Evolutionary conservation across 1,284 basidiomycete species (phyloP), one percentile per base, ranked within the genome.

Genomic region (Ustilago crameri): DNA sequence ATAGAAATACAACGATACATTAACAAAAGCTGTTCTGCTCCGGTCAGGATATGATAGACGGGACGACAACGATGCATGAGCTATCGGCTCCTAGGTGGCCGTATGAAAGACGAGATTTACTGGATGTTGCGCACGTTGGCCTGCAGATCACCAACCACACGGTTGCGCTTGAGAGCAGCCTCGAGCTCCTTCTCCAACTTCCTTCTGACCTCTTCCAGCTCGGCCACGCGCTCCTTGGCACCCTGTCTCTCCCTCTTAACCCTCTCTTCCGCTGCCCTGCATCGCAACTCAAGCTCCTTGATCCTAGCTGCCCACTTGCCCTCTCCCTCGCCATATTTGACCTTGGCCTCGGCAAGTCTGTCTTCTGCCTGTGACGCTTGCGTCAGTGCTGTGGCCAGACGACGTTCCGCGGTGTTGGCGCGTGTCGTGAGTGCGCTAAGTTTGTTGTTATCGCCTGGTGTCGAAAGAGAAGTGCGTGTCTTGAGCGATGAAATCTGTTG

Each of bases 161-260:
- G 23, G 9, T 64, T 71, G 4, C 72, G 38, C 50, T 61, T 60
- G 5, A 38, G 52, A 3, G 67, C 72, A n/a, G 59, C 68, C 20
- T 75, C 62, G 17, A 75, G 47, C 14, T 71, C 67, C 51, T 59
- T 68, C 42, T 72, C 67, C 32, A 68, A 30, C 56, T 60, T 69
- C 32, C 53, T 35, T 22, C 57, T 32, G 49, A 65, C 54, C 49
- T 64, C 64, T 47, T 67, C 63, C 37, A 88, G 72, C 74, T 87
- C 86, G 14, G 76, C 66, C 2, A 87, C 86, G 18, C 87, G 71
- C 85, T 98, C 95, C 86, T 97, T 98, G 37, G 91, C 90, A 3
- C 95, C 95, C 79, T 97, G 94, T 68, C 92, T 87, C 85, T 97
- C 95, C 43, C 93, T 87, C 87, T 98, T 98, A 74, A 95, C 89